Percentiles rank a stretch among this genome's conserved stretches.
Conservation (phyloP, 495 filamentous ascomycete genomes). For the Talaromyces proteolyticus region DNA sequence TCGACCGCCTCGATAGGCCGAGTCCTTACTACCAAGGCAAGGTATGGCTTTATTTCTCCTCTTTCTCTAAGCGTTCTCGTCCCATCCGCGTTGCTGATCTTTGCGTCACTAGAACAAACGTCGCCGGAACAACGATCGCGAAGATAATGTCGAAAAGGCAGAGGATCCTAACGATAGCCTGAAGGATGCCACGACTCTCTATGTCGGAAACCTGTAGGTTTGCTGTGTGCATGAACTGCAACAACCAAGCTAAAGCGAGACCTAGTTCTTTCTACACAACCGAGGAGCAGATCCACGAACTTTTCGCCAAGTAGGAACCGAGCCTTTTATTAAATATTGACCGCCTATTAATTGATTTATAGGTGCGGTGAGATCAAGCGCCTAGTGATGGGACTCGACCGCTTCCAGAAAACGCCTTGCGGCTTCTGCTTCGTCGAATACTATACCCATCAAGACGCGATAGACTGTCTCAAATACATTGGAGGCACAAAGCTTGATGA, state of each 20-base stretch:
- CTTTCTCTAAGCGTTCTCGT: background rate
- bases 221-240: background rate
- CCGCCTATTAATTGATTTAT: background rate
- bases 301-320: constrained; percentile 78
- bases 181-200: constrained; percentile 86
- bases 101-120: constrained; percentile 59
- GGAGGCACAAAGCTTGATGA: constrained; percentile 99
- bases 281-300: constrained; percentile 97
- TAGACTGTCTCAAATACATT: constrained; percentile 97
- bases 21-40: constrained; percentile 81
- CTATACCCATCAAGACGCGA: constrained; percentile 91
- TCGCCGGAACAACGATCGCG: constrained; percentile 51
- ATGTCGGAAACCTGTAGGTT: constrained; percentile 90
- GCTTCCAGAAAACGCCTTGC: constrained; percentile 95
- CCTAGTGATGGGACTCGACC: constrained; percentile 96
- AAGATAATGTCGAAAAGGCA: constrained; percentile 53
- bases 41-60: constrained; percentile 37
- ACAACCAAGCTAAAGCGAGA: background rate
- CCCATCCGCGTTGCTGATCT: background rate
- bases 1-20: constrained; percentile 82
- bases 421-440: constrained; percentile 99
- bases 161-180: constrained; percentile 65
- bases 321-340: background rate
- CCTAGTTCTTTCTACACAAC: constrained; percentile 97
- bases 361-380: constrained; percentile 95